Evolutionary conservation across 495 filamentous ascomycete species (phyloP), one percentile per base, ranked within the genome.

Genomic region (Lindgomyces ingoldianus): DNA sequence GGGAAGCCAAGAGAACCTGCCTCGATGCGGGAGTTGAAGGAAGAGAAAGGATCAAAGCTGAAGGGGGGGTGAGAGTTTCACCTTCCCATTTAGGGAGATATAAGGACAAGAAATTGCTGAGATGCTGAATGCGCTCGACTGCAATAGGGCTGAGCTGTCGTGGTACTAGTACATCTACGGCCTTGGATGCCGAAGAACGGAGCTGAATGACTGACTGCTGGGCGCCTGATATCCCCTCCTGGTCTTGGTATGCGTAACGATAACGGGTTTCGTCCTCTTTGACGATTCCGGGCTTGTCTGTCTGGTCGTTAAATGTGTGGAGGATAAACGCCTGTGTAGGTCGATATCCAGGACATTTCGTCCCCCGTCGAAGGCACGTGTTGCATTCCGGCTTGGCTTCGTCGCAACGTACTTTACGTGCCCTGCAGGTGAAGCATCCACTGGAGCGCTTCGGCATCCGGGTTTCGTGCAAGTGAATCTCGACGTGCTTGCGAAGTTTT

Each of bases 371-470:
- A 45, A 62, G 21, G 50, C 65, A 68, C 19, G 36, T 63, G 33
- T 53, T 62, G 59, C 65, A 68, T 44, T 68, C 65, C 25, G 65
- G 65, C 47, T 63, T 68, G 4, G 59, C 46, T 24, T 68, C 65
- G 39, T 68, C 65, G 44, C 65, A 68, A 36, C 65, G 19, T 11
- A 68, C 65, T 48, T 68, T 68, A 1, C 65, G 58, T 29, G 39
- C 29, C 36, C 65, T 22, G 29, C 65, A 68, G 19, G 29, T 45
- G 59, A 68, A 68, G 53, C 65, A 68, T 21, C 65, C 65, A 19
- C 14, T 41, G 9, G 51, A 58, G 10, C 65, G 58, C 47, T 68
- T 68, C 44, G 65, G 65, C 65, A 68, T 68, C 52, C 21, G 30
- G 24, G 49, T n/a, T 9, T n/a, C 36, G n/a, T 9, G 36, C 36